These are phyloP conservation scores for Saccharomyces hybrid DNA, from an alignment of 1,139 yeast species.

Conservation along the genomic window DNA sequence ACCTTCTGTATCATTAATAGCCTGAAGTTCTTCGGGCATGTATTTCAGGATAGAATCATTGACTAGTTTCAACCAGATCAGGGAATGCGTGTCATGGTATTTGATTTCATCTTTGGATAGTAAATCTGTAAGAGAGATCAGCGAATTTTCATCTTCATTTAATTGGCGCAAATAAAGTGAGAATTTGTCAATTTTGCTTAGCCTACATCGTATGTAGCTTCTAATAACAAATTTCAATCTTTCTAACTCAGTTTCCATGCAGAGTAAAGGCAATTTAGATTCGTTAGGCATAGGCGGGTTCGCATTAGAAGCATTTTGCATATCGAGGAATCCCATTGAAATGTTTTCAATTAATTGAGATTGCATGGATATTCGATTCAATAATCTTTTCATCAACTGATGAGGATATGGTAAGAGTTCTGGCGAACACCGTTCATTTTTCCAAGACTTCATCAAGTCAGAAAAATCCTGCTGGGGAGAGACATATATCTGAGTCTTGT, in stretches of 20 bases:
- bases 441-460: constrained; percentile 59
- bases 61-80: constrained; percentile 57
- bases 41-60: constrained; percentile 57
- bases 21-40: constrained; percentile 61
- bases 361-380: constrained; percentile 56
- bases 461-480: constrained; percentile 33
- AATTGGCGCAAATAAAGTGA: constrained; percentile 44
- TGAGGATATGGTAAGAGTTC: constrained; percentile 69
- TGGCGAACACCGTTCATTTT: constrained; percentile 79
- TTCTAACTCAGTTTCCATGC: constrained; percentile 88
- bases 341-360: constrained; percentile 62
- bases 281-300: constrained; percentile 33
- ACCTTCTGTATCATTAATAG: constrained; percentile 70
- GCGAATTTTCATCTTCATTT: constrained; percentile 10
- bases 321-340: constrained; percentile 41
- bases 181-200: constrained; percentile 64
- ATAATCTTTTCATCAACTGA: constrained; percentile 47
- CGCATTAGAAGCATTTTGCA: constrained; percentile 8
- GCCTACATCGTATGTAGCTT: constrained; percentile 69
- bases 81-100: constrained; percentile 60
- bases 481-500: not conserved
- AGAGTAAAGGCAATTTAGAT: constrained; percentile 69
- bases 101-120: constrained; percentile 55
- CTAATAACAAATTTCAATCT: constrained; percentile 74
- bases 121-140: constrained; percentile 17